A percentile compares a stretch with the other conserved stretches of the same genome.
These are phyloP conservation scores for Zymoseptoria tritici DNA, from an alignment of 2,329 filamentous ascomycete genomes.

Conservation along the genomic window DNA sequence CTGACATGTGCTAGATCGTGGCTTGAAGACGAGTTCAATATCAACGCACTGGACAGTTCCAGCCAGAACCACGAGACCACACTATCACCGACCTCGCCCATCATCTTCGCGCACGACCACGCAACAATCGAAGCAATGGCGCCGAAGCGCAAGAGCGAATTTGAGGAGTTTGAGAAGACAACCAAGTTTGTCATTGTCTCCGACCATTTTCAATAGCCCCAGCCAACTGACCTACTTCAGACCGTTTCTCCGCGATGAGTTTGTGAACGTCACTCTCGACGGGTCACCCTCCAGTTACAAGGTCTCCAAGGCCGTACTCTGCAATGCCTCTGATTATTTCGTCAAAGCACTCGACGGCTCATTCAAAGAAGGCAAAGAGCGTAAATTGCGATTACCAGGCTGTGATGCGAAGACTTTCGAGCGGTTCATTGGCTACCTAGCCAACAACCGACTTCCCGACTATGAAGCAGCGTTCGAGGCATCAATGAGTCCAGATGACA, in stretches of 20 bases:
- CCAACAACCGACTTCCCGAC: not conserved
- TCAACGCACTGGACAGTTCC: too few relatives aligned
- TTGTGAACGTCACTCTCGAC: not conserved
- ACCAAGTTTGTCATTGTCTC: not conserved
- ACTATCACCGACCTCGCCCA: not conserved
- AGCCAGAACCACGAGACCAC: too few relatives aligned
- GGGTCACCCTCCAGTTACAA: not conserved
- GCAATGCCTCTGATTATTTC: conserved; percentile 2
- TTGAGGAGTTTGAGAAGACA: not conserved
- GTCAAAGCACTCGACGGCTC: conserved; percentile 1
- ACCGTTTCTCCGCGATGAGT: not conserved
- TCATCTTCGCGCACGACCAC: too few relatives aligned
- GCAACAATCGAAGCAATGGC: not conserved
- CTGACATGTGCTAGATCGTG: too few relatives aligned
- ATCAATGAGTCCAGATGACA: too few relatives aligned
- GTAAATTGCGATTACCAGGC: not conserved
- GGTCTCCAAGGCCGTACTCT: conserved; percentile 1
- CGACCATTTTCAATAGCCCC: not conserved
- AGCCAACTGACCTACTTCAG: not conserved
- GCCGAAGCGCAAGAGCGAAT: not conserved
- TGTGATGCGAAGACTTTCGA: not conserved
- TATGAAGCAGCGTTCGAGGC: too few relatives aligned
- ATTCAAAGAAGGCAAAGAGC: not conserved
- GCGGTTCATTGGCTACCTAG: not conserved
- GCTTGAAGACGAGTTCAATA: too few relatives aligned